Evolutionary conservation across 139 green algal species (phyloP), one percentile per base, ranked within the genome.

Genomic region (Coelastrella sp.): DNA sequence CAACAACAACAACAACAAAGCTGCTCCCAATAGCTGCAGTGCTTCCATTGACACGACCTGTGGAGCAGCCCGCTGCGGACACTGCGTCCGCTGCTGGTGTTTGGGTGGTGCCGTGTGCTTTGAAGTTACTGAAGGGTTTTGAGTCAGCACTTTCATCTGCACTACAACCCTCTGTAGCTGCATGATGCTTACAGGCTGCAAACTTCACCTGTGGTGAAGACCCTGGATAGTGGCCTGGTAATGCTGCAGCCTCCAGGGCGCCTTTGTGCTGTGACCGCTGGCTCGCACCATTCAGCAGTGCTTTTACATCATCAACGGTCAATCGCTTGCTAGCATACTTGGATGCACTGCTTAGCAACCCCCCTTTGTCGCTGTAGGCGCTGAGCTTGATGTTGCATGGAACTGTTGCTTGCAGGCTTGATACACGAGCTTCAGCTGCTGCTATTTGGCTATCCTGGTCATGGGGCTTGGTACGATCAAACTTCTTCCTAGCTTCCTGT

Each of bases 371-470:
- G 11, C 62, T 69, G 17, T 69, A 69, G 7, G 62, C 62, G 7
- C 9, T 13, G 17, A 38, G 62, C 62, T 69, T 69, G 27, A 21
- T n/a, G 27, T 69, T 40, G 27, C 27, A 19, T 40, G 27, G 62
- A 8, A 43, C 43, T 43, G 41, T 37, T 21, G 27, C 43, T 13
- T 79, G 43, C 25, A 79, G 41, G 11, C 41, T 48, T 19, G 71
- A 41, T 13, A 77, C 38, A 48, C 68, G 68, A 23, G 68, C 68
- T 77, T 77, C 23, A 62, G 71, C 71, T 63, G 71, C 71, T 63
- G 41, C 71, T 41, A 62, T 53, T 25, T 77, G 38, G 35, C 38
- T 38, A 57, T 77, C 40, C 21, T 64, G 27, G 53, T 64, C 53
- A 64, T 64, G 53, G 11, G 53, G 53, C 2, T 27, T 5, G 27